Base-by-base conservation (phyloP, 306 rosid species). In the Cotoneaster glaucophyllus region DNA sequence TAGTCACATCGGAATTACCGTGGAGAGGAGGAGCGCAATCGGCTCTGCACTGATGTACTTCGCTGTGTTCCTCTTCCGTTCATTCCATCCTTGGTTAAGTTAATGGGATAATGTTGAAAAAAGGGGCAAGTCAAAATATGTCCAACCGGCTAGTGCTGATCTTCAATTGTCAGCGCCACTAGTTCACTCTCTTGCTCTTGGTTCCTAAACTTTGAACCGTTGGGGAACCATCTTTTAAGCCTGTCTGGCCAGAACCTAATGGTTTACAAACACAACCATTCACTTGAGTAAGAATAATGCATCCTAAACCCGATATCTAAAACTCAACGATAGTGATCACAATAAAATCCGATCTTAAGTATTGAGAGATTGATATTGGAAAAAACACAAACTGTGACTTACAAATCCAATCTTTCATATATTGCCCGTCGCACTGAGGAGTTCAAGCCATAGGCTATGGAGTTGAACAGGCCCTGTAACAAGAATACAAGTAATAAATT, bases 401-500 rank as follows among this genome's bases (percentile, higher is more conserved):
- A 96, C 99, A 85, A 84, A 64, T 92, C 96, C 64, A 90, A 70
- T 80, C 99, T 88, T 86, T 96, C 99, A 70, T 82, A 77, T 83
- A 96, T 82, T 81, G 93, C 96, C 50, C 93, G 90, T n/a, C 97
- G 92, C 62, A 96, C 99, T 58, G 99, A 90, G 81, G 99, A 90
- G 82, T 92, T 96, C 79, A 96, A 88, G 82, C 98, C 99, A 81
- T 96, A 96, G 17, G 99, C 99, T 74, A 92, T 92, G 75, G 99
- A 96, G 88, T 96, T 96, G 81, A 96, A 96, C 79, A 96, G 90
- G 53, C 99, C 98, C 99, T 92, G 82, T 57, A 86, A 75, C 62
- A 78, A 67, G 61, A n/a, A 83, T 70, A 63, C 63, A 28, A 64
- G 11, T 41, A 63, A 43, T 5, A 53, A 57, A 50, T 13, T 45